phyloP scores from a whole-genome alignment of 2,329 filamentous ascomycete genomes.

The Dactylellina parvicollis region DNA sequence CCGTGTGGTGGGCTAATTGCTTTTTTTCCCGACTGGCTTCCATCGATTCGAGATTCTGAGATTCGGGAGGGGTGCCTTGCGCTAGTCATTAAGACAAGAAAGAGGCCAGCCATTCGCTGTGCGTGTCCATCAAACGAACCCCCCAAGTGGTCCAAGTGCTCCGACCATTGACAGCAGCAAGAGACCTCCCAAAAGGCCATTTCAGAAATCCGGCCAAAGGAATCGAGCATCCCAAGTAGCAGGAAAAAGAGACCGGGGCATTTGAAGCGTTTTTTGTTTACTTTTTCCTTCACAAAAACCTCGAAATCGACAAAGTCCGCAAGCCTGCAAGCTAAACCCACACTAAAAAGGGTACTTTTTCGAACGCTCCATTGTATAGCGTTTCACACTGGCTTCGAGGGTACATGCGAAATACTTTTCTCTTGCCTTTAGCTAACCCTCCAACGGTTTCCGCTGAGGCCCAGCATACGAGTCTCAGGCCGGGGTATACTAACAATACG shows the following conservation, averaged over 20 bases:
- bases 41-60: slow-evolving; percentile 53
- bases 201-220: slow-evolving; percentile 16
- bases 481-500: slow-evolving; percentile 49
- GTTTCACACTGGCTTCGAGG: slow-evolving; percentile 48
- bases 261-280: slow-evolving; percentile 41
- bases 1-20: slow-evolving; percentile 18
- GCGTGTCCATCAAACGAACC: slow-evolving; percentile 39
- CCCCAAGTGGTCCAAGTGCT: slow-evolving; percentile 25
- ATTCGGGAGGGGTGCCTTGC: slow-evolving; percentile 53
- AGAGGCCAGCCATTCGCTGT: slow-evolving; percentile 39
- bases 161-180: slow-evolving; percentile 29
- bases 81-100: slow-evolving; percentile 36
- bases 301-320: slow-evolving; percentile 52
- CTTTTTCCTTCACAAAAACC: slow-evolving; percentile 42
- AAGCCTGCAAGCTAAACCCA: slow-evolving; percentile 35
- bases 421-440: slow-evolving; percentile 35
- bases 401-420: slow-evolving; percentile 31
- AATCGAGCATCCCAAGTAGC: slow-evolving; percentile 29
- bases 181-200: neutral
- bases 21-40: slow-evolving; percentile 47
- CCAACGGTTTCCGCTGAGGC: slow-evolving; percentile 52
- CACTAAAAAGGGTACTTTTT: slow-evolving; percentile 51
- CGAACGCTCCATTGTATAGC: slow-evolving; percentile 37
- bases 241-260: slow-evolving; percentile 18
- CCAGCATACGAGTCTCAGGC: slow-evolving; percentile 50